Base-by-base conservation (phyloP, 208 protist genomes). In the Leishmania aethiopica region DNA sequence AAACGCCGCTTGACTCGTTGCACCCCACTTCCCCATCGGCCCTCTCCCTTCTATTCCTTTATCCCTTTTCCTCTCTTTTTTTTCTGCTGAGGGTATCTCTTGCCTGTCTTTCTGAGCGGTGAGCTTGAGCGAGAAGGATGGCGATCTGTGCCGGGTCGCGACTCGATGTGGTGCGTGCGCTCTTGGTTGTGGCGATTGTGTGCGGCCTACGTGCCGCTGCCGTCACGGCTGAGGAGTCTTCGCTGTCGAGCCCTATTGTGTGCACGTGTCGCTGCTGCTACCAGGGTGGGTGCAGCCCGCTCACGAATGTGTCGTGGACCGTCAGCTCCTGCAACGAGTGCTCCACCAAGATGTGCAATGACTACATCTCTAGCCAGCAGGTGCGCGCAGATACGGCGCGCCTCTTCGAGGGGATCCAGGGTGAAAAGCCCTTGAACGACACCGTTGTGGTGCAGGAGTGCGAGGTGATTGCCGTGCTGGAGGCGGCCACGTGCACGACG, bases 251-350 rank as follows among this genome's bases (percentile, higher is more conserved):
- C 62, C 49, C 76, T 64, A 82, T 93, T 79, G 75, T 95, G 32
- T 96, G 91, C 83, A 92, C 88, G 42, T 96, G 93, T 70, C 91
- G 93, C 55, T 94, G 91, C 87, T 96, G 93, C 85, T 94, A 93
- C 84, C 90, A 93, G 67, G 91, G 93, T 55, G 90, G 87, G 59
- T 94, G 93, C 85, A 93, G 83, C 32, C 57, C 76, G 35, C 79
- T 93, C 73, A 83, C 81, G 25, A 92, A 95, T 73, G 83, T 89
- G 6, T 88, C 87, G 7, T 94, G 88, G 91, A 70, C 83, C 3
- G 86, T 94, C 19, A 47, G n/a, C 51, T 86, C 79, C 47, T 96
- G 91, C 78, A 66, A 76, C 42, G 77, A 87, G 37, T 95, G 91
- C 84, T 90, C 85, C 3, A 94, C 90, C 4, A 88, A 85, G 37